Percentiles rank a stretch among this genome's conserved stretches.
These are phyloP conservation scores for Penicillium fuscoglaucum DNA, from an alignment of 2,329 filamentous ascomycete genomes.

Conservation along the genomic window DNA sequence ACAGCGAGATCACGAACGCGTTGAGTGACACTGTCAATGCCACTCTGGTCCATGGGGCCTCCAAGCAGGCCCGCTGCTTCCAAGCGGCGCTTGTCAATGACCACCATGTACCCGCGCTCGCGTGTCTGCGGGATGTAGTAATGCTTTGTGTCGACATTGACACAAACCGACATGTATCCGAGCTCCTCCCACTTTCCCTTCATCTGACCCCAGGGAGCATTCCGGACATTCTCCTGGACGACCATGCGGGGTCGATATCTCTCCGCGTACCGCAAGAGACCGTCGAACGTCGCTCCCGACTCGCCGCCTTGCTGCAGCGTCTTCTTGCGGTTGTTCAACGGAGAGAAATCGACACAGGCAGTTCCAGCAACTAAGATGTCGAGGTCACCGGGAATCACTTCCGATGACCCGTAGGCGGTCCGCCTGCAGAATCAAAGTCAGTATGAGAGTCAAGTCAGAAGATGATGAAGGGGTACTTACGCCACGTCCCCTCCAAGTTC, in stretches of 20 bases:
- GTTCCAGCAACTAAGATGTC: conserved; percentile 72
- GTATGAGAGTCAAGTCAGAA: conserved; percentile 5
- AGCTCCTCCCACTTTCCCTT: conserved; percentile 48
- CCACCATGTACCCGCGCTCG: conserved; percentile 60
- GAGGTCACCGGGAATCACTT: conserved; percentile 56
- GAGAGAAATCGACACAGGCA: conserved; percentile 74
- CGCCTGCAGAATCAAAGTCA: conserved; percentile 46
- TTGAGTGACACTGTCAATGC: background rate
- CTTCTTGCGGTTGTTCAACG: conserved; percentile 60
- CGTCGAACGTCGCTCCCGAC: conserved; percentile 65
- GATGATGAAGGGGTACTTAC: conserved; percentile 40
- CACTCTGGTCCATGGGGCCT: conserved; percentile 37
- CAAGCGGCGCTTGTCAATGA: conserved; percentile 46
- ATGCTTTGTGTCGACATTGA: conserved; percentile 65
- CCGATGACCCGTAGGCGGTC: conserved; percentile 65
- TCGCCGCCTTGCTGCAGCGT: conserved; percentile 58
- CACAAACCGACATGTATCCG: conserved; percentile 56
- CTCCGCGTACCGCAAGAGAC: conserved; percentile 59
- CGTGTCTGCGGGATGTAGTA: conserved; percentile 74
- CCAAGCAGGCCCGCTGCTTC: conserved; percentile 20
- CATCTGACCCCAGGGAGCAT: conserved; percentile 60
- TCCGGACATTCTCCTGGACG: conserved; percentile 69
- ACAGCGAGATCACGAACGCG: conserved; percentile 39
- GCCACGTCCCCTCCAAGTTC: conserved; percentile 54
- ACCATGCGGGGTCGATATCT: conserved; percentile 61